phyloP scores from a whole-genome alignment of 352 stramenopile species.

The Pythium diclinum region DNA sequence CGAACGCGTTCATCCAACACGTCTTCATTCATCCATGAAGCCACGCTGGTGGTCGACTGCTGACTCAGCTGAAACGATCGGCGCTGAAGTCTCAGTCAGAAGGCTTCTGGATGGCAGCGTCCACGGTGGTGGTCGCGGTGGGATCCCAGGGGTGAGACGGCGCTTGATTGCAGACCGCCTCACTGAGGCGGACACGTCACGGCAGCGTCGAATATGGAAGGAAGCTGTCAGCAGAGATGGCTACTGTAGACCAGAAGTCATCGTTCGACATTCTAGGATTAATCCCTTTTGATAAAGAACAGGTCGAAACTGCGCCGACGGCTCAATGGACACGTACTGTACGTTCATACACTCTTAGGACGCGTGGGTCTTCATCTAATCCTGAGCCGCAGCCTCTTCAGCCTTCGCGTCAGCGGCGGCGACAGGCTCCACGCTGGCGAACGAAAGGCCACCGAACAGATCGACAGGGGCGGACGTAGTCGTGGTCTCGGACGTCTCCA shows the following conservation, averaged over 20 bases:
- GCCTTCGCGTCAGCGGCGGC: not conserved
- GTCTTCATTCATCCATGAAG: not conserved
- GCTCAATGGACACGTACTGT: not conserved
- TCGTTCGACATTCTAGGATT: no score
- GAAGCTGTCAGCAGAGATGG: not conserved
- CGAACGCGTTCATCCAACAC: not conserved
- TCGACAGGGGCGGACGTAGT: not conserved
- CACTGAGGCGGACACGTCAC: not conserved
- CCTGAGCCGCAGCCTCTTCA: not conserved
- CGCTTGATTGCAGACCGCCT: not conserved
- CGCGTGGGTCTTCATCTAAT: slow-evolving; percentile 1
- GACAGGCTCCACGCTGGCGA: not conserved
- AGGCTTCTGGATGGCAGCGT: no score
- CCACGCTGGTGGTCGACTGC: not conserved
- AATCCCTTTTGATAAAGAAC: not conserved
- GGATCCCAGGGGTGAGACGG: not conserved
- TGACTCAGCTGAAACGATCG: not conserved
- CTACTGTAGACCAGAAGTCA: not conserved
- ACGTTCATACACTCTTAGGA: slow-evolving; percentile 4
- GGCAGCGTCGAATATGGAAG: not conserved
- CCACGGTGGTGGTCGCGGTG: not conserved
- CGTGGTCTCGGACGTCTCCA: not conserved
- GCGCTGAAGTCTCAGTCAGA: no score
- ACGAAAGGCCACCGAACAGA: slow-evolving; percentile 22
- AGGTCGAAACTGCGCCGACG: no score